Conservation (phyloP, 2,329 filamentous ascomycete genomes). For the Cladobotryum protrusum region DNA sequence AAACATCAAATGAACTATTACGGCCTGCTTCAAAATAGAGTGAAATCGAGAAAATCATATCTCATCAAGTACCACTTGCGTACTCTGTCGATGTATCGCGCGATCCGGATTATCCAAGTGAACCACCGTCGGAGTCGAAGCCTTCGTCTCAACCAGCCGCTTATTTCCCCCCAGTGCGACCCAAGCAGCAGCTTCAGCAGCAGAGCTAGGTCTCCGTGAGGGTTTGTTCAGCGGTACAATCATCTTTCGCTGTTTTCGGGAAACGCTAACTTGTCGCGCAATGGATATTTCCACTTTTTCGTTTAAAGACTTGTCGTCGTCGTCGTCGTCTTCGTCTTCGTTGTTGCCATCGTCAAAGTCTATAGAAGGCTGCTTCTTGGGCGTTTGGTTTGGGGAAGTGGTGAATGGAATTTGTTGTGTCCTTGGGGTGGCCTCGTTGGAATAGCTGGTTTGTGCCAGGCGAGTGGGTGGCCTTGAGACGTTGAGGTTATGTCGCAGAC, state of each 20-base stretch:
- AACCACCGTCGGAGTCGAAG: slow-evolving; percentile 41
- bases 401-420: background rate
- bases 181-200: slow-evolving; percentile 2
- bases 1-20: background rate
- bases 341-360: background rate
- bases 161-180: background rate
- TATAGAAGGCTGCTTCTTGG: background rate
- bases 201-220: slow-evolving; percentile 7
- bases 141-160: slow-evolving; percentile 30
- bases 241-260: slow-evolving; percentile 53
- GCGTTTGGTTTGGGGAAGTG: background rate
- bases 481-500: background rate
- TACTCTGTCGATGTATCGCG: slow-evolving; percentile 43
- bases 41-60: slow-evolving; percentile 11
- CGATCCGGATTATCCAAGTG: slow-evolving; percentile 29
- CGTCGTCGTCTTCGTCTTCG: slow-evolving; percentile 10
- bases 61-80: slow-evolving; percentile 46
- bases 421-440: background rate
- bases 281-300: slow-evolving; percentile 60
- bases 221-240: slow-evolving; percentile 46
- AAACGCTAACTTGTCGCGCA: slow-evolving; percentile 61
- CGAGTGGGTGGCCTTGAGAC: background rate
- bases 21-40: too few species aligned
- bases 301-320: slow-evolving; percentile 26
- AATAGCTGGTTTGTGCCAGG: too few species aligned